A percentile compares a stretch with the other conserved stretches of the same genome.
Evolutionary conservation across 352 stramenopile species (phyloP).

Genomic region (Pythium insidiosum): DNA sequence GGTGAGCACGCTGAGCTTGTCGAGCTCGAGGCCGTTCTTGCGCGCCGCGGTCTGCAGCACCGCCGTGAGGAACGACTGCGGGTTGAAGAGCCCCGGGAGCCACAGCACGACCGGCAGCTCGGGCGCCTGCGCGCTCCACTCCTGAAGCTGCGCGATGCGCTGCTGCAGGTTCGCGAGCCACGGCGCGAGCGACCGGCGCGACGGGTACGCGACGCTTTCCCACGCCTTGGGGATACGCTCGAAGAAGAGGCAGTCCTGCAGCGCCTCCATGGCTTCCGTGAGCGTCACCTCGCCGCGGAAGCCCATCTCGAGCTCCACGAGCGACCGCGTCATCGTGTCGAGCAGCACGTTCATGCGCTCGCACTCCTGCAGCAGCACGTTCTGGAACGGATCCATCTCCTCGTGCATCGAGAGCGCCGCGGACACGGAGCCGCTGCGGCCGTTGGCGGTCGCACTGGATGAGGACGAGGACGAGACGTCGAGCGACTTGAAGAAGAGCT

Average conservation of each 20-base stretch:
- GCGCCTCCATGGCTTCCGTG: constrained; percentile 78
- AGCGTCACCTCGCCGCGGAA: constrained; percentile 87
- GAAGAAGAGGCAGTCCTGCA: constrained; percentile 74
- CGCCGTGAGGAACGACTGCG: constrained; percentile 79
- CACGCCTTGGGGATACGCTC: constrained; percentile 68
- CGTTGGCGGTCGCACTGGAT: neutral
- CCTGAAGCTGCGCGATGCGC: constrained; percentile 78
- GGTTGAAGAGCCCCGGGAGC: constrained; percentile 79
- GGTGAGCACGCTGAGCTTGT: constrained; percentile 65
- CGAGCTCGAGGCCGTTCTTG: constrained; percentile 74
- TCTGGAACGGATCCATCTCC: constrained; percentile 88
- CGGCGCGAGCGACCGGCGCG: constrained; percentile 57
- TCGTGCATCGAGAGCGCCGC: constrained; percentile 31
- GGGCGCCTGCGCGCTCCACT: constrained; percentile 70
- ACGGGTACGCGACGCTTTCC: constrained; percentile 73
- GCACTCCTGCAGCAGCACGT: constrained; percentile 86
- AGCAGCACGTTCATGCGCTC: constrained; percentile 85
- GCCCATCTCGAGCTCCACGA: constrained; percentile 81
- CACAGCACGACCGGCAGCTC: constrained; percentile 82
- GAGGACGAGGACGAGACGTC: neutral
- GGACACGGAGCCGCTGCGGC: neutral
- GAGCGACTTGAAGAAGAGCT: constrained; percentile 63
- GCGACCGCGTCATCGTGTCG: constrained; percentile 57
- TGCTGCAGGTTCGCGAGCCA: constrained; percentile 86
- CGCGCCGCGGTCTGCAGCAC: constrained; percentile 69